Conservation (phyloP, 208 protist species). For the Strigomonas culicis region DNA sequence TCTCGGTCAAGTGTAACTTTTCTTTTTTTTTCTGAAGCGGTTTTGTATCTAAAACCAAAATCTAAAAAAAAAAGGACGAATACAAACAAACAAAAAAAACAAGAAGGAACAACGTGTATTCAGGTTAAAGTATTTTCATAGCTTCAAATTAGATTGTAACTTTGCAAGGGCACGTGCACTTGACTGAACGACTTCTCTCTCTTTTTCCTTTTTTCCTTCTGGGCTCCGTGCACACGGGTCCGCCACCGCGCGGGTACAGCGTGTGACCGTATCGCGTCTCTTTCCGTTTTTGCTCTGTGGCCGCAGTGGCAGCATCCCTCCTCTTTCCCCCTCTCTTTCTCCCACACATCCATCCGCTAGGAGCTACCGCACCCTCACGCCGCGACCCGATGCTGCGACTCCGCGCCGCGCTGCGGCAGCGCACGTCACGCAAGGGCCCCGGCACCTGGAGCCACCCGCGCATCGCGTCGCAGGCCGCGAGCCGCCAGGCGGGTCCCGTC, state of each 20-base stretch:
- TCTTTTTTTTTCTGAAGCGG: background rate
- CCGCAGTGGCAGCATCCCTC: no score
- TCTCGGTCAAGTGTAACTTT: background rate
- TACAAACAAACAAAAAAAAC: constrained; percentile 9
- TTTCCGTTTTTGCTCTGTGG: background rate
- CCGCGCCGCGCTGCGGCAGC: constrained; percentile 14
- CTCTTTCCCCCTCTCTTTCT: background rate
- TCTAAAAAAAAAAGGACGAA: constrained; percentile 1
- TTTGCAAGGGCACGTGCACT: no score
- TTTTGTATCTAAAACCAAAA: constrained; percentile 5
- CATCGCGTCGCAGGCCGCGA: constrained; percentile 12
- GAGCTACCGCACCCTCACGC: background rate
- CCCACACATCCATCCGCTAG: background rate
- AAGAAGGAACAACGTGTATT: background rate
- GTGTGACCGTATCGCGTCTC: no score
- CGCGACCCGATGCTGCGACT: constrained; percentile 12
- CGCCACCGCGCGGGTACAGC: no score
- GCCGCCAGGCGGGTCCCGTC: background rate
- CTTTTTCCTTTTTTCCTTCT: no score
- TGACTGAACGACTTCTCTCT: no score
- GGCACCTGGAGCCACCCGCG: constrained; percentile 50
- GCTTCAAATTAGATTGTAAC: constrained; percentile 5
- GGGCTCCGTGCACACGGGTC: no score
- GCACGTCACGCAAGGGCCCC: constrained; percentile 59
- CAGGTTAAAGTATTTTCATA: background rate